Evolutionary conservation across 345 rosid genomes (phyloP).

Genomic region (Pistacia atlantica): DNA sequence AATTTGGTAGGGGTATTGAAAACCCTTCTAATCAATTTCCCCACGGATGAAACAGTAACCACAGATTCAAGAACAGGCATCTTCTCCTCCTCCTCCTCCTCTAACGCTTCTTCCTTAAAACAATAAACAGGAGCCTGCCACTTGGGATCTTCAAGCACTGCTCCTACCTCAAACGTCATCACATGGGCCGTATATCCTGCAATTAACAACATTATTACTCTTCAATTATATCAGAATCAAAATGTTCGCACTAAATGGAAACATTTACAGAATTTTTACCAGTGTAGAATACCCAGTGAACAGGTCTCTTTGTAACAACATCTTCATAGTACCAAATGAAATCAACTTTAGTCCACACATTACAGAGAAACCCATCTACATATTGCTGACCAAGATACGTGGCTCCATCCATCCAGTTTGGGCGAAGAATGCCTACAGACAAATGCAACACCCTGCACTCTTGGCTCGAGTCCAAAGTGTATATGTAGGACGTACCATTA

Average conservation of each 20-base stretch:
- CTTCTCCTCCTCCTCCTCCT: slow-evolving; percentile 16
- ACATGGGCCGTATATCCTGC: slow-evolving; percentile 59
- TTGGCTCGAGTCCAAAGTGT: slow-evolving; percentile 42
- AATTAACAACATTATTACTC: background rate
- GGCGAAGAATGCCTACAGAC: slow-evolving; percentile 53
- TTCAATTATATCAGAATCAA: background rate
- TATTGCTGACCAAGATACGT: slow-evolving; percentile 50
- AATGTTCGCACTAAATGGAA: background rate
- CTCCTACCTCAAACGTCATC: slow-evolving; percentile 70
- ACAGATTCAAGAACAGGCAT: slow-evolving; percentile 18
- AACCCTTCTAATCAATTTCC: slow-evolving; percentile 20
- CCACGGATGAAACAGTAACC: background rate
- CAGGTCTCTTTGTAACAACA: slow-evolving; percentile 62
- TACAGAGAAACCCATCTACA: slow-evolving; percentile 56
- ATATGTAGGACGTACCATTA: slow-evolving; percentile 58
- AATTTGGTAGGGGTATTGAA: background rate
- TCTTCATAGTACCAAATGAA: slow-evolving; percentile 71
- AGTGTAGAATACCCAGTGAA: slow-evolving; percentile 62
- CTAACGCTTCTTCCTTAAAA: slow-evolving; percentile 31
- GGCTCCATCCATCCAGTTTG: slow-evolving; percentile 68
- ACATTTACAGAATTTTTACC: slow-evolving; percentile 20
- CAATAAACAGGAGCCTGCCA: slow-evolving; percentile 71
- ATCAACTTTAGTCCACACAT: slow-evolving; percentile 68
- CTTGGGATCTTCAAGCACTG: slow-evolving; percentile 52
- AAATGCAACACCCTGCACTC: slow-evolving; percentile 47